These are phyloP conservation scores for Creolimax fragrantissima DNA, from an alignment of 78 protist genomes.

Conservation along the genomic window DNA sequence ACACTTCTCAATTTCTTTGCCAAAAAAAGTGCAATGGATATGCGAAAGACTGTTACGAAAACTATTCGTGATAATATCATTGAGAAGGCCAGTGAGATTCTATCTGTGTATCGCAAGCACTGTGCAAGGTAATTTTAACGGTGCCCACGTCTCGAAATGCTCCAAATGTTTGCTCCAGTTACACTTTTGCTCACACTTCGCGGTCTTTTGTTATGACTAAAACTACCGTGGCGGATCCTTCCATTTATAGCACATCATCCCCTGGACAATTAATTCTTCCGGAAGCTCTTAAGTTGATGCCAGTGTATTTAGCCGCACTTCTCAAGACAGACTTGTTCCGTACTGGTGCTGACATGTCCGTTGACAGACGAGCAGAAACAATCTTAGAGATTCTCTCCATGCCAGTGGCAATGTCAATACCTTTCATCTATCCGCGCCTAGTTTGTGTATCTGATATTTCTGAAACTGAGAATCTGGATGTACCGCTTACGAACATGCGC, in stretches of 20 bases:
- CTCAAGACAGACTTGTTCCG: background rate
- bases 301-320: slow-evolving; percentile 20
- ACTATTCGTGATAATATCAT: background rate
- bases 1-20: background rate
- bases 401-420: background rate
- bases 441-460: background rate
- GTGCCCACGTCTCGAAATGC: no score
- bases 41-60: background rate
- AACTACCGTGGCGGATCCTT: no score
- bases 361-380: background rate
- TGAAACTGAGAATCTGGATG: background rate
- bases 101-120: slow-evolving; percentile 18
- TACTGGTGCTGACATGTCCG: background rate
- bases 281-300: slow-evolving; percentile 57
- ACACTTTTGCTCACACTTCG: no score
- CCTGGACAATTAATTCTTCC: slow-evolving; percentile 50
- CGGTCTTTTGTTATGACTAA: no score
- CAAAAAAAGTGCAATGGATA: background rate
- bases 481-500: background rate
- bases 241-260: background rate
- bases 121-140: slow-evolving; percentile 33
- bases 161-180: background rate
- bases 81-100: background rate
- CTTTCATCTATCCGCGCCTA: slow-evolving; percentile 4
- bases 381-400: background rate